These are phyloP conservation scores for Piloderma croceum DNA, from an alignment of 768 basidiomycete species.

Conservation along the genomic window DNA sequence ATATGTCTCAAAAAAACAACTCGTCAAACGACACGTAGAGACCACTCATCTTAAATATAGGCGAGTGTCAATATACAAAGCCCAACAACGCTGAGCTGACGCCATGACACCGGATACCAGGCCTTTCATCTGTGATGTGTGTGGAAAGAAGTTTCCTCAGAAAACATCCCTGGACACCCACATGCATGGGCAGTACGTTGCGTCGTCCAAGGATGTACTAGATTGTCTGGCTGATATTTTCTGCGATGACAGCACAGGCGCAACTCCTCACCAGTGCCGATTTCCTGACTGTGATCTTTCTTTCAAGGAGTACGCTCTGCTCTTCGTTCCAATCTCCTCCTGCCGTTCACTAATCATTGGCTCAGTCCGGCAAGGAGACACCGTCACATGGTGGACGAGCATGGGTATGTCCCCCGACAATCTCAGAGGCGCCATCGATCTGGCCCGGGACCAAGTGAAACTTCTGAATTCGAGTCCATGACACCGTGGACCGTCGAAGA, in stretches of 20 bases:
- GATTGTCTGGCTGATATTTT: conserved; percentile 2
- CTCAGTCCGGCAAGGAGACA: conserved; percentile 59
- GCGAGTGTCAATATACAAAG: conserved; percentile 31
- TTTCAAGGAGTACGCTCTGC: too few species aligned
- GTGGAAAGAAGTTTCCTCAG: conserved; percentile 51
- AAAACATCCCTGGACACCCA: conserved; percentile 57
- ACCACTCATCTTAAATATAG: conserved; percentile 56
- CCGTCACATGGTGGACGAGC: conserved; percentile 49
- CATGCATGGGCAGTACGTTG: conserved; percentile 44
- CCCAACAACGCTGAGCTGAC: conserved; percentile 2
- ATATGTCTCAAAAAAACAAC: conserved; percentile 52
- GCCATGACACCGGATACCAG: conserved; percentile 27
- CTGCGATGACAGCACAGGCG: conserved; percentile 43
- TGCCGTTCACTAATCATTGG: too few species aligned
- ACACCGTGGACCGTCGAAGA: background rate
- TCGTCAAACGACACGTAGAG: conserved; percentile 65
- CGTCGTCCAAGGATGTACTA: too few species aligned
- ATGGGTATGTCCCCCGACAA: conserved; percentile 45
- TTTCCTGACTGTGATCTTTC: conserved; percentile 41
- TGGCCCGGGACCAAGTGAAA: background rate
- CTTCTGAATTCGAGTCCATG: background rate
- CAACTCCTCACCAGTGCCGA: conserved; percentile 48
- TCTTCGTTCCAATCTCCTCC: too few species aligned
- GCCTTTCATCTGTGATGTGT: conserved; percentile 46
- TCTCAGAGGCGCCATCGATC: conserved; percentile 17